phyloP scores from a whole-genome alignment of 2,329 filamentous ascomycete species.

The Epichloe typhina region DNA sequence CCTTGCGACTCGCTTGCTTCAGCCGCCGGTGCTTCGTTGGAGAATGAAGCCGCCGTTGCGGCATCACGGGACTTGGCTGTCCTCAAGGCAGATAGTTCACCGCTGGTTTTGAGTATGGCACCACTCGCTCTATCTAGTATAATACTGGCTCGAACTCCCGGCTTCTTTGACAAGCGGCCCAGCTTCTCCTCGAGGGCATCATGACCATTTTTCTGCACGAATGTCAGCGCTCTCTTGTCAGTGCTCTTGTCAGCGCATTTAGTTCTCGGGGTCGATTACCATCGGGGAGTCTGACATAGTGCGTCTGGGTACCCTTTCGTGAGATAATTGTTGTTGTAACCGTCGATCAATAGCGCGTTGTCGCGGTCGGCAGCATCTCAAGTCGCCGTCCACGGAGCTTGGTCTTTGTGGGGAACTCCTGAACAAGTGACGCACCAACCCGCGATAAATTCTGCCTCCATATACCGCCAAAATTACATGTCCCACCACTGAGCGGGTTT shows the following conservation, averaged over 20 bases:
- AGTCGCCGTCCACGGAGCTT: background rate
- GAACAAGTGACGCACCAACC: background rate
- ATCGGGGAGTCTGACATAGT: constrained; percentile 7
- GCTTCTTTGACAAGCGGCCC: constrained; percentile 59
- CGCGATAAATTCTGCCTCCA: constrained; percentile 24
- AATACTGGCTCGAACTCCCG: constrained; percentile 66
- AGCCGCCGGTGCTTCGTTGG: constrained; percentile 28
- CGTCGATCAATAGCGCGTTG: background rate
- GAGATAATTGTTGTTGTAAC: background rate
- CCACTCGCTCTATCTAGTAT: constrained; percentile 60
- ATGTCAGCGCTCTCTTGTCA: background rate
- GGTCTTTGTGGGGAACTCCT: background rate
- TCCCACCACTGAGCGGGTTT: background rate
- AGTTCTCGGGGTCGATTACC: background rate
- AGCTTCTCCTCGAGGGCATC: constrained; percentile 54
- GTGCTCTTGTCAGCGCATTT: background rate
- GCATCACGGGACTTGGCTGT: constrained; percentile 23
- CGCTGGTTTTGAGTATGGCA: constrained; percentile 62
- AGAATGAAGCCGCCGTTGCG: constrained; percentile 29
- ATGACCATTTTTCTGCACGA: constrained; percentile 29
- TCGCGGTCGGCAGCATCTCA: background rate
- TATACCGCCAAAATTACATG: constrained; percentile 33
- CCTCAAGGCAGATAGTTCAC: constrained; percentile 47
- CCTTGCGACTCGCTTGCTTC: constrained; percentile 40
- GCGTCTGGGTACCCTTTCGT: background rate